Evolutionary conservation across 2,329 filamentous ascomycete genomes (phyloP).

Genomic region (Cercospora zeae-maydis): DNA sequence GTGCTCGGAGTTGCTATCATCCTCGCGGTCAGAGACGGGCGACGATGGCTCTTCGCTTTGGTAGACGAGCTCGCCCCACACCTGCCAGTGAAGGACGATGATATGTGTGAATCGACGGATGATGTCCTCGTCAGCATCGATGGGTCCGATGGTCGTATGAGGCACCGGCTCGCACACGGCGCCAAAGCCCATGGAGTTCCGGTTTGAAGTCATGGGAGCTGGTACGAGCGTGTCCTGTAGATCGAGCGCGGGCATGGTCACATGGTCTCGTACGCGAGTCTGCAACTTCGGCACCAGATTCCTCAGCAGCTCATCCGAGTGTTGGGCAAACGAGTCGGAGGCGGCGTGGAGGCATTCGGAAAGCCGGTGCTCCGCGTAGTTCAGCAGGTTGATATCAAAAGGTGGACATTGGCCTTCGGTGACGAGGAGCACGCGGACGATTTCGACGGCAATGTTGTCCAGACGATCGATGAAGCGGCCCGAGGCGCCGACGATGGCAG

Average conservation of each 20-base stretch:
- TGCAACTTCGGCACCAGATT: conserved; percentile 37
- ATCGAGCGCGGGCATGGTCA: conserved; percentile 40
- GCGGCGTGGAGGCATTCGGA: conserved; percentile 33
- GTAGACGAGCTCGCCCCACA: conserved; percentile 79
- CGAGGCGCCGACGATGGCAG: conserved; percentile 40
- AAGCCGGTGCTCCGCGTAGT: conserved; percentile 36
- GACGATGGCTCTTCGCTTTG: conserved; percentile 16
- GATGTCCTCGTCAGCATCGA: conserved; percentile 53
- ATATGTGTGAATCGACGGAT: conserved; percentile 78
- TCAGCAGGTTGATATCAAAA: conserved; percentile 37
- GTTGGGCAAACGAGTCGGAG: conserved; percentile 30
- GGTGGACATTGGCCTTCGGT: conserved; percentile 33
- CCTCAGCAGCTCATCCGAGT: conserved; percentile 34
- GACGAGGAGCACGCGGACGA: conserved; percentile 43
- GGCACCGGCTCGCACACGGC: conserved; percentile 28
- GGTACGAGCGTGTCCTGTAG: conserved; percentile 44
- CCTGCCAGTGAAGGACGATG: conserved; percentile 80
- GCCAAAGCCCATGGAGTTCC: conserved; percentile 27
- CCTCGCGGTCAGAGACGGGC: conserved; percentile 15
- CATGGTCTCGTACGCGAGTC: conserved; percentile 34
- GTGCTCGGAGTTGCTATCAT: conserved; percentile 24
- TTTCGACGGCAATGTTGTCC: conserved; percentile 46
- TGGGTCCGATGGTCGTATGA: conserved; percentile 11
- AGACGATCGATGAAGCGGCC: conserved; percentile 41
- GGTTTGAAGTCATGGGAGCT: conserved; percentile 12